A percentile compares a stretch with the other conserved stretches of the same genome.
Conservation (phyloP, 768 basidiomycete species). For the Pisolithus orientalis region DNA sequence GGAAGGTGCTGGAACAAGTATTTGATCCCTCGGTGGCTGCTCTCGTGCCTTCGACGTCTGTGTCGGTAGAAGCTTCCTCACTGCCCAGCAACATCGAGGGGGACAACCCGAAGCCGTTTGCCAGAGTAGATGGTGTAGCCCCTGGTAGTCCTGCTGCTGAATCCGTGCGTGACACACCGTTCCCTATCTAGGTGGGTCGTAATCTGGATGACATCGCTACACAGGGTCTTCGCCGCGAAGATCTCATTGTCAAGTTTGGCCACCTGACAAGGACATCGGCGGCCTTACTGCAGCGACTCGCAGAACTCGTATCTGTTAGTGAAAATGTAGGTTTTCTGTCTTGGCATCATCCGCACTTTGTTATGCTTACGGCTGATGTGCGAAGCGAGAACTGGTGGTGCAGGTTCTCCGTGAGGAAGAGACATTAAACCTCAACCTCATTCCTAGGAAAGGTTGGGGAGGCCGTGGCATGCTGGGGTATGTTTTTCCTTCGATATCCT, state of each 20-base stretch:
- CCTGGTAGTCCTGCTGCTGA: slow-evolving; percentile 75
- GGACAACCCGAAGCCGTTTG: slow-evolving; percentile 48
- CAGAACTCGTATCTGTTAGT: slow-evolving; percentile 62
- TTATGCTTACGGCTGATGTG: neutral
- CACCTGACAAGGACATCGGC: slow-evolving; percentile 39
- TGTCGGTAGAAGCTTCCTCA: slow-evolving; percentile 21
- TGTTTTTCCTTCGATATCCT: slow-evolving; percentile 14
- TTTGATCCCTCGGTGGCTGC: slow-evolving; percentile 42
- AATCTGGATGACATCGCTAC: slow-evolving; percentile 1
- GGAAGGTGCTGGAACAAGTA: slow-evolving; percentile 59
- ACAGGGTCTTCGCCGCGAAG: slow-evolving; percentile 64
- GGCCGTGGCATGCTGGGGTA: slow-evolving; percentile 83
- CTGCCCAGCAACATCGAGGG: slow-evolving; percentile 11
- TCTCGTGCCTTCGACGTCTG: slow-evolving; percentile 1
- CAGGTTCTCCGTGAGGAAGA: slow-evolving; percentile 48
- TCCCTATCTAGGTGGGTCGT: neutral
- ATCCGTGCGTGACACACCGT: slow-evolving; percentile 50
- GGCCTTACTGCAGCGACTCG: slow-evolving; percentile 60
- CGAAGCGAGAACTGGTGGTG: slow-evolving; percentile 54
- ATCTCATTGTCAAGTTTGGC: slow-evolving; percentile 73
- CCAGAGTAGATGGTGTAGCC: slow-evolving; percentile 76
- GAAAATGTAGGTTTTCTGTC: slow-evolving; percentile 59
- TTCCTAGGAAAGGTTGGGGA: slow-evolving; percentile 76
- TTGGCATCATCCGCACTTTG: neutral
- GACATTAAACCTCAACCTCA: slow-evolving; percentile 47